Evolutionary conservation across 2,329 filamentous ascomycete genomes (phyloP).

Genomic region (Aspergillus pseudoglaucus): DNA sequence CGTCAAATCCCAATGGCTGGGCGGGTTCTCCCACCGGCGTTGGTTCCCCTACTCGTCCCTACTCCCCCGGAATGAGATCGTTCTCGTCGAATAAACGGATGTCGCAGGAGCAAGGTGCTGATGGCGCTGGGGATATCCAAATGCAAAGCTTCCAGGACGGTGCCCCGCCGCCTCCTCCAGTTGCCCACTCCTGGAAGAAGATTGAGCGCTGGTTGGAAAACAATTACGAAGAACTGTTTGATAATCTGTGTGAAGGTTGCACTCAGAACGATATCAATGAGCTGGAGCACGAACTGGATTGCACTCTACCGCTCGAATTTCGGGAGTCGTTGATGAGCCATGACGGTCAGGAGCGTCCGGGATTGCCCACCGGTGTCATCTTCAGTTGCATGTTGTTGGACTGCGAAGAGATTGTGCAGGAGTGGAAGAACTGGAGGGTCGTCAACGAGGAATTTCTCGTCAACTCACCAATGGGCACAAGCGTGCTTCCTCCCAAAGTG

Average conservation of each 20-base stretch:
- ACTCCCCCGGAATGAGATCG: conserved; percentile 87
- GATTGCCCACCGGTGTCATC: conserved; percentile 81
- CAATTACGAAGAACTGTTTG: conserved; percentile 88
- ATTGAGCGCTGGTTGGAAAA: conserved; percentile 93
- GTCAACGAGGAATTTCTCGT: conserved; percentile 86
- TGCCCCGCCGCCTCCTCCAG: conserved; percentile 79
- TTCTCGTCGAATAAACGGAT: conserved; percentile 57
- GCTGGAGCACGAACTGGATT: conserved; percentile 90
- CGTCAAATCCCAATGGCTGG: too few species aligned
- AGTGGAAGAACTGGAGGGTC: conserved; percentile 93
- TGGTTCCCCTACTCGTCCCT: conserved; percentile 61
- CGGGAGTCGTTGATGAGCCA: conserved; percentile 85
- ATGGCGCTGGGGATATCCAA: conserved; percentile 77
- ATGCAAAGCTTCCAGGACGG: conserved; percentile 96
- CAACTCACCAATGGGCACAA: conserved; percentile 42
- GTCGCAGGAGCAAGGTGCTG: conserved; percentile 57
- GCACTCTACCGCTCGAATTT: conserved; percentile 85
- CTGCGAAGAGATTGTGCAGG: conserved; percentile 95
- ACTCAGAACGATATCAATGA: conserved; percentile 95
- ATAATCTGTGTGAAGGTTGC: conserved; percentile 86
- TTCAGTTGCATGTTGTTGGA: conserved; percentile 94
- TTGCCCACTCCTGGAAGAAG: conserved; percentile 83
- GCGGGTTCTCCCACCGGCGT: conserved; percentile 47
- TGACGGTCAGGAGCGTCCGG: conserved; percentile 94
- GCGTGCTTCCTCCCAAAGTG: conserved; percentile 64